phyloP scores from a whole-genome alignment of 352 stramenopile species.

The Elongisporangium anandrum region DNA sequence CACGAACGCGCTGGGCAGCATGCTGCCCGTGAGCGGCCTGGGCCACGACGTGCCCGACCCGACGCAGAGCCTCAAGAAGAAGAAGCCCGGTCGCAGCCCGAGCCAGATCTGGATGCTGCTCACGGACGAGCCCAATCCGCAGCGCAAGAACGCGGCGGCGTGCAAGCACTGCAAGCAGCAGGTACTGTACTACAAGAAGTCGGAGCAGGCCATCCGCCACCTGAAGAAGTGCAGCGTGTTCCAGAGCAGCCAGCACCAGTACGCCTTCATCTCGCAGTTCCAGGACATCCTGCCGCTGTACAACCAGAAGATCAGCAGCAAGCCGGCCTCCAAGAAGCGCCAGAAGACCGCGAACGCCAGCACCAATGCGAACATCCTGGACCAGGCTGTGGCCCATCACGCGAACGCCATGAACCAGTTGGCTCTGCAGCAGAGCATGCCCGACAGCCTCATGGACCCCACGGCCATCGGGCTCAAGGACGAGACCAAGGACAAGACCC shows the following conservation, averaged over 20 bases:
- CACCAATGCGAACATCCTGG: conserved; percentile 23
- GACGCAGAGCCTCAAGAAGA: conserved; percentile 49
- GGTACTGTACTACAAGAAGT: conserved; percentile 86
- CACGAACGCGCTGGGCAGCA: conserved; percentile 10
- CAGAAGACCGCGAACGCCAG: conserved; percentile 26
- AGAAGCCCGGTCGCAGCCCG: conserved; percentile 59
- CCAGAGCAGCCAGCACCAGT: conserved; percentile 81
- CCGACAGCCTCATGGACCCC: conserved; percentile 63
- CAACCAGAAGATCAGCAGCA: conserved; percentile 78
- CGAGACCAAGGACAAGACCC: conserved; percentile 35
- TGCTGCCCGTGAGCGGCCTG: conserved; percentile 7
- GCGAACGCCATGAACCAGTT: conserved; percentile 68
- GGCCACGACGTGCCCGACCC: conserved; percentile 8
- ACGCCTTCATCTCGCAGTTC: conserved; percentile 74
- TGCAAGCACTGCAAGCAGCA: conserved; percentile 87
- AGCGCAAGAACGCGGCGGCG: conserved; percentile 64
- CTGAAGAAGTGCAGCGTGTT: conserved; percentile 78
- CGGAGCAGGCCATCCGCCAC: conserved; percentile 78
- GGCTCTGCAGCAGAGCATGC: conserved; percentile 68
- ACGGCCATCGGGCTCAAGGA: conserved; percentile 50
- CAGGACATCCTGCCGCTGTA: conserved; percentile 77
- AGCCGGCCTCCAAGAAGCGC: conserved; percentile 59
- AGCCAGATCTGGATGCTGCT: conserved; percentile 80
- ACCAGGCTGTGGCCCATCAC: conserved; percentile 54
- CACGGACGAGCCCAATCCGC: conserved; percentile 75